A percentile compares a stretch with the other conserved stretches of the same genome.
phyloP scores from a whole-genome alignment of 441 rosid species.

The Erodium trifolium region DNA sequence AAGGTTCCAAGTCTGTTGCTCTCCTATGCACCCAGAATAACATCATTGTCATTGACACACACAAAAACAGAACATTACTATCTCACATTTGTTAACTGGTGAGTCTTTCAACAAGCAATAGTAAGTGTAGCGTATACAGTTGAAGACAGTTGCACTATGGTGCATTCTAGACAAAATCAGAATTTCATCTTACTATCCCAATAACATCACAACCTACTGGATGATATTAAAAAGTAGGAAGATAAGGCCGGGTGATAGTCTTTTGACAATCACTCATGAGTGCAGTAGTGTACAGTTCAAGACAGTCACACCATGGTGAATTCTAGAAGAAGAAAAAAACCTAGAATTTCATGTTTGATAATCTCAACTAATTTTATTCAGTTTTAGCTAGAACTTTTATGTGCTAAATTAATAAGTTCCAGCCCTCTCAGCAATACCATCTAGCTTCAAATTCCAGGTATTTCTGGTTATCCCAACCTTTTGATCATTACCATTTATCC shows the following conservation, averaged over 20 bases:
- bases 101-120: neutral
- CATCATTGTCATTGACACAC: neutral
- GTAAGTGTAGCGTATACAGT: too few species aligned
- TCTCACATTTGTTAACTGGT: neutral
- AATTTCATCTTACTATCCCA: too few species aligned
- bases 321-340: neutral
- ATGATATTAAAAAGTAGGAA: too few species aligned
- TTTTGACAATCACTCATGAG: too few species aligned
- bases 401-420: slow-evolving; percentile 1
- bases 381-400: neutral
- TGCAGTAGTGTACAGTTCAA: too few species aligned
- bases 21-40: slow-evolving; percentile 38
- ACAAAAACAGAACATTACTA: neutral
- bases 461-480: too few species aligned
- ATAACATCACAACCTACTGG: too few species aligned
- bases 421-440: neutral
- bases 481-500: neutral
- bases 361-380: neutral
- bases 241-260: too few species aligned
- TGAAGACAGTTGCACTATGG: too few species aligned
- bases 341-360: neutral
- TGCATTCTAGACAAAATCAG: too few species aligned
- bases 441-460: too few species aligned
- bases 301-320: too few species aligned
- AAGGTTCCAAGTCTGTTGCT: slow-evolving; percentile 82